Evolutionary conservation across 2,329 filamentous ascomycete species (phyloP), one percentile per base, ranked within the genome.

Genomic region (Endoconidiophora laricicola): DNA sequence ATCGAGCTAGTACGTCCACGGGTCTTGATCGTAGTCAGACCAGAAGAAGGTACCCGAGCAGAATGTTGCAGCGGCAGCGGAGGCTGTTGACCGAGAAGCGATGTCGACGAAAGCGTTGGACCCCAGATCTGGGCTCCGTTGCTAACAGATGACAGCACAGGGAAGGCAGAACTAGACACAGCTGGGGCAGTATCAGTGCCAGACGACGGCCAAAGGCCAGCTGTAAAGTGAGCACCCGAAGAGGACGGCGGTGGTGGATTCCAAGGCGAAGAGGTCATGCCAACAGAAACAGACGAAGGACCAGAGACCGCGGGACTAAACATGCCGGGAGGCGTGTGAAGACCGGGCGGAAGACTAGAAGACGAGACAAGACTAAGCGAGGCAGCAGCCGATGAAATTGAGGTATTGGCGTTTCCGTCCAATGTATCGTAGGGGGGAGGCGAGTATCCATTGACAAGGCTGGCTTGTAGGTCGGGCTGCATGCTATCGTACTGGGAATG

Each of bases 1-100:
- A 81, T 81, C 52, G 75, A 79, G 7, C 75, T 79, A 26, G 76
- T 80, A 45, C 78, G 72, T 20, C 75, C 76, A 42, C 77, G 65
- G 26, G 66, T 65, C 60, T 69, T 71, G 55, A 56, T 59, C 54
- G 55, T 62, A 56, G 57, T 62, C 29, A n/a, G 37, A 24, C 14
- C 39, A 18, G 42, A 9, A 29, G 26, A 33, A 12, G 29, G 29
- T 33, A 33, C 12, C 29, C 29, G 29, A 10, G 29, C 9, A 33
- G 29, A 26, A 9, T 6, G 44, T 37, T 24, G 14, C 44, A 22
- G 20, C 29, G 9, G 29, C 29, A 9, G 29, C 29, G 9, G 29
- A 7, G 29, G 29, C 12, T 33, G 29, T 10, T 33, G 29, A 12
- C 29, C n/a, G 40, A 48, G 39, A 12, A 20, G 46, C 16, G 40